Base-by-base conservation (phyloP, 225 moss, liverwort and hornwort genomes). In the Polytrichum commune region DNA sequence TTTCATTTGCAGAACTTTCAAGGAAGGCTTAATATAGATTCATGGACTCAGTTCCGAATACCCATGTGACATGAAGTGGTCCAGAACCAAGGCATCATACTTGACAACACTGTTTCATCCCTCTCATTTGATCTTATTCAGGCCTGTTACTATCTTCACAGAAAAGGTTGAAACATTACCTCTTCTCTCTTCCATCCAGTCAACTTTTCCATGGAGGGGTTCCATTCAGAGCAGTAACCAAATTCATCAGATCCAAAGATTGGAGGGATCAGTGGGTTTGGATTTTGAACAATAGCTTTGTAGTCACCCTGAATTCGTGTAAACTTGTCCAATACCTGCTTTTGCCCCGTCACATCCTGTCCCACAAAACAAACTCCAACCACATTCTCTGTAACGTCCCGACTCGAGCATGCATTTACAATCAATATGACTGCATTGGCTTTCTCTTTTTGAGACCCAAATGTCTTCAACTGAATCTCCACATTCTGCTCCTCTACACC, bases 151-250 rank as follows among this genome's bases (percentile, higher is more conserved):
- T 46, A 13, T 46, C 46, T 46, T 10, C 46, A 46, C 46, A 16
- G 46, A 16, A 32, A 46, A 46, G 46, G 46, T 16, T 16, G 46
- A 46, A 3, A 13, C 13, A 29, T 9, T 67, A 83, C 86, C 83
- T 87, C 86, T 55, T 87, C 86, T 64, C 86, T 87, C 76, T 79
- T 83, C 86, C 86, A 87, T 57, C 86, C 86, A 27, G 86, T 87
- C 22, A 87, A 74, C 67, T 87, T 87, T 62, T 87, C 86, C 86
- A 87, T 87, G 20, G 86, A 87, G 18, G 86, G 83, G 75, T 87
- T 87, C 86, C 86, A 87, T 78, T 87, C 86, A 3, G 83, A 78
- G 69, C 86, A 87, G 72, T 79, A 83, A 72, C 86, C 86, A 55
- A 83, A 87, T 55, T 87, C 86, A 67, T 87, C 86, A 53, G 83